Percentiles rank a stretch among this genome's conserved stretches.
Evolutionary conservation across 805 yeast genomes (phyloP).

Genomic region (Nakazawaea ernobii): DNA sequence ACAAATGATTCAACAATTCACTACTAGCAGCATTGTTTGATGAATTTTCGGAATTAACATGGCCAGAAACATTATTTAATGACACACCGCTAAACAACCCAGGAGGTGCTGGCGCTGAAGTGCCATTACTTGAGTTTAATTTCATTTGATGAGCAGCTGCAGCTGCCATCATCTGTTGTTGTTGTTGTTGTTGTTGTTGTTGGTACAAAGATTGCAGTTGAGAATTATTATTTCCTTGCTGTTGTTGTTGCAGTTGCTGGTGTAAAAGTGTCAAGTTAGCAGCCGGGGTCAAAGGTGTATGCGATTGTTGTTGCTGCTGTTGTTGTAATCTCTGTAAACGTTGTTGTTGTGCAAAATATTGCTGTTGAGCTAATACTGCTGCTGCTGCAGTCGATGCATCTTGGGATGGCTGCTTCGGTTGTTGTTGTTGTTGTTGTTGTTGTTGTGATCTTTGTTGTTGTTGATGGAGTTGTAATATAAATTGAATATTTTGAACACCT

Average conservation of each 20-base stretch:
- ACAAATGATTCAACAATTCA: slow-evolving; percentile 76
- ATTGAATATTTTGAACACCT: slow-evolving; percentile 10
- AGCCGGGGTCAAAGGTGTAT: slow-evolving; percentile 12
- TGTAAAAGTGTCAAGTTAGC: slow-evolving; percentile 21
- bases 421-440: slow-evolving; percentile 23
- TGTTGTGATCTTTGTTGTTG: slow-evolving; percentile 20
- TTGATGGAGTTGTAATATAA: slow-evolving; percentile 21
- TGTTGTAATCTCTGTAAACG: slow-evolving; percentile 10
- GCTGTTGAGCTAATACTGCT: slow-evolving; percentile 12
- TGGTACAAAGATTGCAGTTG: slow-evolving; percentile 27
- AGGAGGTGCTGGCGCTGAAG: slow-evolving; percentile 69
- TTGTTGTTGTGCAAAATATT: slow-evolving; percentile 25
- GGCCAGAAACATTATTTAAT: slow-evolving; percentile 11
- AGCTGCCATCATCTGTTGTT: slow-evolving; percentile 19
- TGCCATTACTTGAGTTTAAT: slow-evolving; percentile 24
- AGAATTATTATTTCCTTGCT: slow-evolving; percentile 18
- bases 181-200: slow-evolving; percentile 26
- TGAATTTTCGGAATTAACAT: slow-evolving; percentile 8
- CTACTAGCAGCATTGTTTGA: slow-evolving; percentile 30
- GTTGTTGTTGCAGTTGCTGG: slow-evolving; percentile 28
- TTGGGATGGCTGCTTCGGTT: slow-evolving; percentile 26
- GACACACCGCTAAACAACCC: slow-evolving; percentile 40
- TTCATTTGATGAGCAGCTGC: slow-evolving; percentile 13
- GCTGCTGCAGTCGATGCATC: slow-evolving; percentile 21
- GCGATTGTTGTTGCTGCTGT: slow-evolving; percentile 12